These are phyloP conservation scores for Bremia lactucae DNA, from an alignment of 352 stramenopile species.

Conservation along the genomic window DNA sequence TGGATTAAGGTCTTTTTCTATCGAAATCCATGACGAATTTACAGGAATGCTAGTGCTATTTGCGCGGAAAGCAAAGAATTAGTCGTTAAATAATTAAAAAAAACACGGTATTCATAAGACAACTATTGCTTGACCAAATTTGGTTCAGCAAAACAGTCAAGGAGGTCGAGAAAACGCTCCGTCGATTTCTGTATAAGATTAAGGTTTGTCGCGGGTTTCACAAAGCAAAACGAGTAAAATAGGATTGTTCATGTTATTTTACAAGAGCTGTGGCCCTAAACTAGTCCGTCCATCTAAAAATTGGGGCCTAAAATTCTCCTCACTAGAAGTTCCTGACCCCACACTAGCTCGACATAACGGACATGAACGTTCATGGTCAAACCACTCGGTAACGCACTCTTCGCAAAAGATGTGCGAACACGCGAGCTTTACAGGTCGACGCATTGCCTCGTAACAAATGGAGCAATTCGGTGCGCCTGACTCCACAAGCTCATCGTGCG, in stretches of 20 bases:
- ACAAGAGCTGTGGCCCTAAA: conserved; percentile 64
- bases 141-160: no score
- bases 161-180: no score
- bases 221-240: conserved; percentile 10
- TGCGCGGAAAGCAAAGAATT: no score
- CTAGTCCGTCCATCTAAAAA: conserved; percentile 72
- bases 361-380: conserved; percentile 74
- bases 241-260: conserved; percentile 10
- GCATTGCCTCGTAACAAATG: conserved; percentile 77
- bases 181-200: no score
- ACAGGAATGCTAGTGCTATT: no score
- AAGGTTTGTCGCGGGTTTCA: no score
- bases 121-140: no score
- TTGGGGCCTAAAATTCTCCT: conserved; percentile 43
- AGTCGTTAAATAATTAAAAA: no score
- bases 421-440: conserved; percentile 53
- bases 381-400: conserved; percentile 77
- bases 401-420: conserved; percentile 82
- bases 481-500: conserved; percentile 46
- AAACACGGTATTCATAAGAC: no score
- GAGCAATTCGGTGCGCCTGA: conserved; percentile 57
- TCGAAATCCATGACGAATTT: no score
- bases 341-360: conserved; percentile 62
- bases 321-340: conserved; percentile 9
- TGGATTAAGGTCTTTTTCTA: no score